Percentiles rank a stretch among this genome's conserved stretches.
Conservation (phyloP, 805 yeast species). For the Kuraishia molischiana region DNA sequence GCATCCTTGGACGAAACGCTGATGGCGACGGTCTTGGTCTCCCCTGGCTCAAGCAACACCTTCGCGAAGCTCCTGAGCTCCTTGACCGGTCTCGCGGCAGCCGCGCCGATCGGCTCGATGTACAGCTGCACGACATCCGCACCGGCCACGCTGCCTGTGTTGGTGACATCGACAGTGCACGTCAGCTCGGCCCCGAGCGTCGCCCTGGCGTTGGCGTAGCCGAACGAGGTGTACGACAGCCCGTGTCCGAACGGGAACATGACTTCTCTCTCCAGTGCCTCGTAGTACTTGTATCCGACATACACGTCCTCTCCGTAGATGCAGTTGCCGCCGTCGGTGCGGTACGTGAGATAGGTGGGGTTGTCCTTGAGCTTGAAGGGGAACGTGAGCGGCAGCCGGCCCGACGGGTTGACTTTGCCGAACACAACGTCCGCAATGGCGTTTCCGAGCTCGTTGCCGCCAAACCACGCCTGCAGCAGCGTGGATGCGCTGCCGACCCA, state of each 20-base stretch:
- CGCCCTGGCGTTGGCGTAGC: constrained; percentile 26
- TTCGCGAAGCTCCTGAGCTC: constrained; percentile 55
- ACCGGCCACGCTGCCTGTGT: constrained; percentile 40
- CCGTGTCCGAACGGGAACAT: constrained; percentile 58
- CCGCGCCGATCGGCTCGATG: constrained; percentile 22
- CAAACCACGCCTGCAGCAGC: constrained; percentile 44
- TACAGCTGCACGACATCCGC: constrained; percentile 47
- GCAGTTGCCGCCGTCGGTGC: constrained; percentile 40
- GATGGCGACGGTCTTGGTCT: constrained; percentile 25
- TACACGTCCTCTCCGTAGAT: constrained; percentile 59
- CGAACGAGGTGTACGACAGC: constrained; percentile 47
- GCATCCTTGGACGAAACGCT: constrained; percentile 35
- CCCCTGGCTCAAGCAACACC: constrained; percentile 34
- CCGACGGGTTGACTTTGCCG: constrained; percentile 54
- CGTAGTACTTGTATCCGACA: constrained; percentile 56
- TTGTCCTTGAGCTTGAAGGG: constrained; percentile 42
- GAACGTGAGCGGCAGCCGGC: constrained; percentile 46
- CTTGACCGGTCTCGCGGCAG: constrained; percentile 41
- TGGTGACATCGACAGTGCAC: constrained; percentile 31
- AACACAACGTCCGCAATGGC: constrained; percentile 50
- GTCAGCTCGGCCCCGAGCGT: constrained; percentile 13
- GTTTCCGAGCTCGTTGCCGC: constrained; percentile 50
- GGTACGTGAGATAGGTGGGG: constrained; percentile 45
- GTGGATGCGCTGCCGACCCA: constrained; percentile 34
- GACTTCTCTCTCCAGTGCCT: constrained; percentile 35